Percentiles rank a stretch among this genome's conserved stretches.
Conservation (phyloP, 2,329 filamentous ascomycete genomes). For the Apiospora aurea region DNA sequence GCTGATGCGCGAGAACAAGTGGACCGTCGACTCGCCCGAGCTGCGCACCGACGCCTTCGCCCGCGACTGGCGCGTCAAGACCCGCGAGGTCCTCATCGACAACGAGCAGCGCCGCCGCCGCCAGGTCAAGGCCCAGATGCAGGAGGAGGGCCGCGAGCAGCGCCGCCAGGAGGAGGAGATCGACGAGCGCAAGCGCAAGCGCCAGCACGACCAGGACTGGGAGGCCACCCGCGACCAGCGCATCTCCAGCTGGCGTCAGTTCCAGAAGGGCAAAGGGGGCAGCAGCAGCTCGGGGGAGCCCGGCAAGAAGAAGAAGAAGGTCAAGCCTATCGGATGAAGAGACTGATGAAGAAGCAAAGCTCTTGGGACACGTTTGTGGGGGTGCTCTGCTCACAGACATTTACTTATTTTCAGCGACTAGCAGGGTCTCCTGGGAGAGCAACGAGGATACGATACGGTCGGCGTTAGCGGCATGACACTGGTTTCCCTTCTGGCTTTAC, state of each 20-base stretch:
- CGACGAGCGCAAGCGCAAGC: slow-evolving; percentile 81
- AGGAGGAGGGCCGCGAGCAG: slow-evolving; percentile 93
- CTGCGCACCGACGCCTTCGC: slow-evolving; percentile 84
- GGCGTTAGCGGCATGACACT: slow-evolving; percentile 13
- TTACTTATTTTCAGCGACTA: slow-evolving; percentile 20
- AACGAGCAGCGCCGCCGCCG: slow-evolving; percentile 85
- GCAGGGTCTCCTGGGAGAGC: slow-evolving; percentile 4
- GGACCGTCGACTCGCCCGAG: slow-evolving; percentile 88
- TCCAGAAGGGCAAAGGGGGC: slow-evolving; percentile 79
- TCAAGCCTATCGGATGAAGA: slow-evolving; percentile 65
- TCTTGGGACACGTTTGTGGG: slow-evolving; percentile 16
- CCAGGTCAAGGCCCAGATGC: slow-evolving; percentile 92
- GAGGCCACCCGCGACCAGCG: slow-evolving; percentile 89
- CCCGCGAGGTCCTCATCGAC: slow-evolving; percentile 87
- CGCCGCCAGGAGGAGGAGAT: slow-evolving; percentile 84
- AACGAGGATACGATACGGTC: slow-evolving; percentile 25
- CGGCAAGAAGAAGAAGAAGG: slow-evolving; percentile 73
- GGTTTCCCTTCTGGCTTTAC: slow-evolving; percentile 24
- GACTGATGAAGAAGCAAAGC: background rate
- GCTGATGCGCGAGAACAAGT: slow-evolving; percentile 92
- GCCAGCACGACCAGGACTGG: slow-evolving; percentile 95
- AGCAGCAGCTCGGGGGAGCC: slow-evolving; percentile 50
- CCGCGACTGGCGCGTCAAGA: slow-evolving; percentile 88
- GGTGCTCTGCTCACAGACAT: slow-evolving; percentile 23
- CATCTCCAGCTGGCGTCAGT: slow-evolving; percentile 93